Percentiles rank a stretch among this genome's conserved stretches.
These are phyloP conservation scores for Aspergillus quadricinctus DNA, from an alignment of 2,329 filamentous ascomycete genomes.

Conservation along the genomic window DNA sequence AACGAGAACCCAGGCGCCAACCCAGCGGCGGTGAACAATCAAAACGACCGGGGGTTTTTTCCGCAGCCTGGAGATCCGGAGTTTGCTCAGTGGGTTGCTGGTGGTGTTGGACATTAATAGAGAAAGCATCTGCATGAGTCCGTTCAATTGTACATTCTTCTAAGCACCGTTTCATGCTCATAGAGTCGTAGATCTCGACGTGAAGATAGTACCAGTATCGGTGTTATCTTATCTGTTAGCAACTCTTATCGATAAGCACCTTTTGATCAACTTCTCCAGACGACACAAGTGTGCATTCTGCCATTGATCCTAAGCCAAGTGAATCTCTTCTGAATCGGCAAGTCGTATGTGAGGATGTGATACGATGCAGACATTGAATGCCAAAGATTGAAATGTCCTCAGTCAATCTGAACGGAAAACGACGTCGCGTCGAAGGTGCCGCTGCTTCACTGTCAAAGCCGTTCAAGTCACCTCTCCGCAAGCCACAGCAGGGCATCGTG, in stretches of 20 bases:
- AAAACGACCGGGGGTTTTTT: slow-evolving; percentile 54
- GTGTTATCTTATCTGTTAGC: not conserved
- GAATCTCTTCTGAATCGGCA: not conserved
- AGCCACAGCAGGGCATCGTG: slow-evolving; percentile 23
- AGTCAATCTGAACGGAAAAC: slow-evolving; percentile 48
- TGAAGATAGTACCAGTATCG: not conserved
- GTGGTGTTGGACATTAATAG: slow-evolving; percentile 56
- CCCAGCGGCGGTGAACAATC: slow-evolving; percentile 20
- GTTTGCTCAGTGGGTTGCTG: slow-evolving; percentile 63
- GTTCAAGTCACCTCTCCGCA: slow-evolving; percentile 66
- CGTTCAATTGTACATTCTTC: slow-evolving; percentile 6
- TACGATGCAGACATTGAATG: not conserved
- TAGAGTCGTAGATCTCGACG: not conserved
- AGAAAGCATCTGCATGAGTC: not conserved
- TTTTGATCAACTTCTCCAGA: not conserved
- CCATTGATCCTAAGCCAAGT: not conserved
- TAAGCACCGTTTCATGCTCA: not conserved
- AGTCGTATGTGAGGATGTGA: not conserved
- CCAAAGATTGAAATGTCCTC: slow-evolving; percentile 12
- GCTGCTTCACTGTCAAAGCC: slow-evolving; percentile 61
- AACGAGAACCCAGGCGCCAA: slow-evolving; percentile 29
- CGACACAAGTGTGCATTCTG: not conserved
- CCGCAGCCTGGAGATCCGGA: slow-evolving; percentile 64
- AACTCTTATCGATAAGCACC: slow-evolving; percentile 12
- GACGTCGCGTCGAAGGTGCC: slow-evolving; percentile 58